Evolutionary conservation across 306 rosid genomes (phyloP), one percentile per base, ranked within the genome.

Genomic region (Trifolium subterraneum): DNA sequence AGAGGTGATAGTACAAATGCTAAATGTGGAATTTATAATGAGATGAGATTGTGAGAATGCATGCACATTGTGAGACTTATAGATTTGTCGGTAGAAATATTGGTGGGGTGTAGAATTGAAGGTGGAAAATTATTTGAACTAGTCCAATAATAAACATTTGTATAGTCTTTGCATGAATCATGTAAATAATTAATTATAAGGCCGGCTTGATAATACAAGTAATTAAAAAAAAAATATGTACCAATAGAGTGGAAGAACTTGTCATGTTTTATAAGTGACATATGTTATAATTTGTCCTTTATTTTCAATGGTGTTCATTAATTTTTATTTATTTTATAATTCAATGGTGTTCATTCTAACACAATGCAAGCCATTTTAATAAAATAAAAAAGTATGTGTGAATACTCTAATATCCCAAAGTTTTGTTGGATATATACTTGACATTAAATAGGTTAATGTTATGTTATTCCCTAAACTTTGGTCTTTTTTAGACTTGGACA

Each of bases 11-110:
- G 22, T 48, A 48, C 50, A 48, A 48, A 48, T 48, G 55, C 10
- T 20, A 48, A n/a, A 48, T 48, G 55, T 48, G 10, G 22, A 16
- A 48, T 10, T 0, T n/a, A 6, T 48, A 48, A 19, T 15, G 2
- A 48, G 20, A 6, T 3, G 15, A 42, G n/a, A 22, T 44, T 7
- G 8, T 35, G 1, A 35, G 6, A 35, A 35, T 35, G 38, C 38
- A 35, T 8, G 4, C 15, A 11, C 15, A 3, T 42, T 42, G 50
- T 14, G 50, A 44, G 50, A 44, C 50, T 44, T 44, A 44, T 44
- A 44, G 50, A 44, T 22, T 48, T n/a, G 55, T 48, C 55, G 55
- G 55, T 48, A 18, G 55, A 48, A n/a, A n/a, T 48, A 48, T 48
- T 48, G 55, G 55, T n/a, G 18, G 55, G 55, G 8, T 15, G 55